Evolutionary conservation across 2,329 filamentous ascomycete genomes (phyloP), one percentile per base, ranked within the genome.

Genomic region (Clonostachys solani): DNA sequence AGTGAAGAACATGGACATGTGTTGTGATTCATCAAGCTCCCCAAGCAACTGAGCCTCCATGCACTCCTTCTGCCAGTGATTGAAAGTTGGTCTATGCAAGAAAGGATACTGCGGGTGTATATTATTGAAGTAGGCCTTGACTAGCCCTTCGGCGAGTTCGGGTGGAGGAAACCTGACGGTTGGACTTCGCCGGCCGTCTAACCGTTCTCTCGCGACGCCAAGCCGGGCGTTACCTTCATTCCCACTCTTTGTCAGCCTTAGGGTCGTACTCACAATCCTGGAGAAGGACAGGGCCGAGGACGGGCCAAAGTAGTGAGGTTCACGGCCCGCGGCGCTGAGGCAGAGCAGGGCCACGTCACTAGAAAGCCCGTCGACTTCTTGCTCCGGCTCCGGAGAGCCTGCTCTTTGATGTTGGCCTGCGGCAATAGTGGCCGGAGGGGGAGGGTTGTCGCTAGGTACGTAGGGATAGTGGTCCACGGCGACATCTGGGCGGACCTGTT

Each of bases 101-200:
- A 68, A 68, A 0, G 64, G 65, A 43, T 67, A 69, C 43, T 68
- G 64, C 1, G 61, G 52, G 40, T 68, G 65, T 12, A 69, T 63
- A 18, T 66, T 64, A 23, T 62, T 51, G 46, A 69, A 69, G 46
- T 65, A 69, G 5, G 66, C 64, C 38, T 57, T 47, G 37, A 54
- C 56, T 2, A 60, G 46, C 40, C 33, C 19, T 7, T 23, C 19
- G 19, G 19, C 5, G 19, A 23, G 5, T 6, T 23, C 19, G 7
- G 19, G 5, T 7, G 19, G 19, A 7, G 19, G 19, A 33, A 12
- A 5, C 19, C 19, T 5, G 19, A 23, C 19, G 19, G 19, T 23
- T 23, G 19, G 19, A 23, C 19, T 23, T 23, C 19, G 19, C 6
- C 19, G 19, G 19, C 19, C 19, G 19, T 23, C 19, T 6, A 23